phyloP scores from a whole-genome alignment of 495 filamentous ascomycete species.

The Evernia prunastri region DNA sequence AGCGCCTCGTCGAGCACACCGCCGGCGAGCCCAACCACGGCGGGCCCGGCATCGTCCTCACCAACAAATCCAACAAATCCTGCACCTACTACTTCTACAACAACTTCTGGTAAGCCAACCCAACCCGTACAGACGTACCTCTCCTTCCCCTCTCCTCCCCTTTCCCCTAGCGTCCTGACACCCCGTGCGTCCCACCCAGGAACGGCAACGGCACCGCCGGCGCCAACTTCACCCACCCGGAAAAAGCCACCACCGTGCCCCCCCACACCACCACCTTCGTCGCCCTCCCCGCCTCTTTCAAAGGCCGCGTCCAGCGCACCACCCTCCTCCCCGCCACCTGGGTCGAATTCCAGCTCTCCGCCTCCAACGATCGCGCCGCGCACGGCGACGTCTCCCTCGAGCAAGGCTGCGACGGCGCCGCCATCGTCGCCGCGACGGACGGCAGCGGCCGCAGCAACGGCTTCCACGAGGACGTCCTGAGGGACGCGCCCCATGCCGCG shows the following conservation, averaged over 20 bases:
- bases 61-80: constrained; percentile 30
- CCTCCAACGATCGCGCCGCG: constrained; percentile 34
- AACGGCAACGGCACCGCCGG: constrained; percentile 40
- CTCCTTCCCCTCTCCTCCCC: constrained; percentile 12
- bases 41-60: constrained; percentile 35
- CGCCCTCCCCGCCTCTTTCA: constrained; percentile 31
- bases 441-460: constrained; percentile 33
- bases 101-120: constrained; percentile 27
- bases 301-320: constrained; percentile 41
- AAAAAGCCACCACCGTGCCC: constrained; percentile 31
- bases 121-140: no score
- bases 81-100: constrained; percentile 36
- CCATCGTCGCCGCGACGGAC: constrained; percentile 36
- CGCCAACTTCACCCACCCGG: constrained; percentile 40
- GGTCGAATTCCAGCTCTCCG: constrained; percentile 40
- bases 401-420: constrained; percentile 41
- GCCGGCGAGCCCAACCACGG: constrained; percentile 8
- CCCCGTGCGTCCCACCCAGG: no score
- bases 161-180: constrained; percentile 24
- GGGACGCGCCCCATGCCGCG: constrained; percentile 32
- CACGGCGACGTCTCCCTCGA: constrained; percentile 40
- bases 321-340: constrained; percentile 36
- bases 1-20: constrained; percentile 9
- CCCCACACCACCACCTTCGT: constrained; percentile 31
- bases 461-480: constrained; percentile 34